A percentile compares a stretch with the other conserved stretches of the same genome.
Conservation (phyloP, 306 rosid species). For the Echinosophora koreensis region DNA sequence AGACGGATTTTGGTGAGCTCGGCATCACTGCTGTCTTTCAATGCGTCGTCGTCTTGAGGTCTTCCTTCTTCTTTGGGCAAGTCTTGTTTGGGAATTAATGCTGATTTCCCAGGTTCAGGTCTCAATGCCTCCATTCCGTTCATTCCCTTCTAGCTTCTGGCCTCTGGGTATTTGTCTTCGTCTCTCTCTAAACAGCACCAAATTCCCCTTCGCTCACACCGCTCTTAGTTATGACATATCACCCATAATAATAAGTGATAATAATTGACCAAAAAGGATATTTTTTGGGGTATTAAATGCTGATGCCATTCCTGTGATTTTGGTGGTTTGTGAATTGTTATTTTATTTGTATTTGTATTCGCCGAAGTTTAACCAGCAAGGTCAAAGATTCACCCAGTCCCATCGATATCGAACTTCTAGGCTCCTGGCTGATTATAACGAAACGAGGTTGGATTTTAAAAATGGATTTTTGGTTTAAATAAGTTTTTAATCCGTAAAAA, state of each 20-base stretch:
- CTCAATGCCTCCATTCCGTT: constrained; percentile 36
- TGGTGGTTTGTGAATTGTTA: neutral
- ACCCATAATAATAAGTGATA: too few relatives aligned
- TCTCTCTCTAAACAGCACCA: neutral
- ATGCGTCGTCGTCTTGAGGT: neutral
- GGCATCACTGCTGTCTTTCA: constrained; percentile 36
- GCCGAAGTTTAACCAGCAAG: too few relatives aligned
- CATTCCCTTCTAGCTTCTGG: too few relatives aligned
- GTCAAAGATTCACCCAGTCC: too few relatives aligned
- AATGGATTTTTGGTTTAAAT: too few relatives aligned
- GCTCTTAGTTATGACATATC: neutral
- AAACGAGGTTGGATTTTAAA: too few relatives aligned
- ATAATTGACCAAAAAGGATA: neutral
- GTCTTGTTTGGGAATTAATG: constrained; percentile 26
- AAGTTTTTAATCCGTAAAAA: too few relatives aligned
- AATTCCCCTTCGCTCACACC: neutral
- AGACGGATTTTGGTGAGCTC: constrained; percentile 52
- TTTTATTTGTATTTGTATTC: too few relatives aligned
- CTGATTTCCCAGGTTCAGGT: neutral
- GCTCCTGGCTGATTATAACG: too few relatives aligned
- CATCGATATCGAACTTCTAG: too few relatives aligned
- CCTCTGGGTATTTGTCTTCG: too few relatives aligned
- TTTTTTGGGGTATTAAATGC: neutral
- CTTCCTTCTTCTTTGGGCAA: neutral
- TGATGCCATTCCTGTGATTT: neutral